Percentiles rank a stretch among this genome's conserved stretches.
phyloP scores from a whole-genome alignment of 2,329 filamentous ascomycete genomes.

The Meredithiella fracta region DNA sequence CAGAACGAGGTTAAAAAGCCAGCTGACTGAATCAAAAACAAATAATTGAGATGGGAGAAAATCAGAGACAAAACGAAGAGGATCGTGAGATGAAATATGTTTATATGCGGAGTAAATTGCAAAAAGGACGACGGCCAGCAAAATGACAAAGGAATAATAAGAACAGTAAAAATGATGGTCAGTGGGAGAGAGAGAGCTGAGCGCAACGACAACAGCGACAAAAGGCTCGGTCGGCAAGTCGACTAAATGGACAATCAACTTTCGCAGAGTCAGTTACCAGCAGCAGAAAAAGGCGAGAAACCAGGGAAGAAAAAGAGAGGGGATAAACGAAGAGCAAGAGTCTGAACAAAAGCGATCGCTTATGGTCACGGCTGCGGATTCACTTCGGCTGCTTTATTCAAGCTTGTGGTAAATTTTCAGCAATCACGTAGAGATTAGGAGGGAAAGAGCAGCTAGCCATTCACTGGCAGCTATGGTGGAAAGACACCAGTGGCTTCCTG shows the following conservation, averaged over 20 bases:
- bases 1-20: neutral
- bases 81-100: neutral
- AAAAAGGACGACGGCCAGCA: neutral
- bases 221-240: too few relatives aligned
- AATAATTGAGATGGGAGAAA: neutral
- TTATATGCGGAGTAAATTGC: neutral
- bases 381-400: too few relatives aligned
- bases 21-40: neutral
- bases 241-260: neutral
- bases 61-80: neutral
- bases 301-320: neutral
- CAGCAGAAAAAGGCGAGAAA: neutral
- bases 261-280: neutral
- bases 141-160: neutral
- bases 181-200: too few relatives aligned
- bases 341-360: too few relatives aligned
- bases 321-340: neutral
- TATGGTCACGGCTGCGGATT: too few relatives aligned
- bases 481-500: too few relatives aligned
- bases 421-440: too few relatives aligned
- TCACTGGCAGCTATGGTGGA: too few relatives aligned
- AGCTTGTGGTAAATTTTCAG: too few relatives aligned
- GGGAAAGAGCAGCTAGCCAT: too few relatives aligned
- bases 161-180: neutral
- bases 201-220: too few relatives aligned